phyloP scores from a whole-genome alignment of 2,329 filamentous ascomycete species.

The Fusarium foetens region DNA sequence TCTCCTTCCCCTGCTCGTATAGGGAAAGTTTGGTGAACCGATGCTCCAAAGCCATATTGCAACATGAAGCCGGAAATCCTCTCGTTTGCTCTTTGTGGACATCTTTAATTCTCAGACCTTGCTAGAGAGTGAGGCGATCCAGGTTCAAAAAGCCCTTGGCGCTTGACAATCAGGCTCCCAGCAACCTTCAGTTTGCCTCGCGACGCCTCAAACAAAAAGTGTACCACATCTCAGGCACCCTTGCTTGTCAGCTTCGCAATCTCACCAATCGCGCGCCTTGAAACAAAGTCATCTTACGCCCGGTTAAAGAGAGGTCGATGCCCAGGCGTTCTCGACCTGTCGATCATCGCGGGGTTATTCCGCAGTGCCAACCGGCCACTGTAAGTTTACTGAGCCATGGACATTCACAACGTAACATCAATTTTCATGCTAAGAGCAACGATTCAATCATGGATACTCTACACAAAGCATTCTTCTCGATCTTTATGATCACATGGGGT shows the following conservation, averaged over 20 bases:
- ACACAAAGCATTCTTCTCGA: slow-evolving; percentile 17
- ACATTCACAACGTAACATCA: neutral
- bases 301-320: neutral
- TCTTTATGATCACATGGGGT: slow-evolving; percentile 10
- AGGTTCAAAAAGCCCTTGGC: rapidly evolving
- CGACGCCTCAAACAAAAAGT: neutral
- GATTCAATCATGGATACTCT: slow-evolving; percentile 3
- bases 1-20: slow-evolving; percentile 13
- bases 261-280: slow-evolving; percentile 1
- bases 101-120: neutral
- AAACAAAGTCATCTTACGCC: slow-evolving; percentile 9
- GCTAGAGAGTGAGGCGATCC: neutral
- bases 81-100: too few species aligned
- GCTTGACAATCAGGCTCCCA: neutral
- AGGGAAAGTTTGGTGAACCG: slow-evolving; percentile 4
- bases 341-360: slow-evolving; percentile 13
- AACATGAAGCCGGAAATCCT: rapidly evolving
- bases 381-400: neutral
- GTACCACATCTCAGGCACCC: neutral
- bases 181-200: neutral
- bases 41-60: slow-evolving; percentile 14
- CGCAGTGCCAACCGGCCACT: neutral
- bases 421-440: rapidly evolving
- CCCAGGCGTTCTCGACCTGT: slow-evolving; percentile 7
- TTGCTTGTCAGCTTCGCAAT: neutral